Base-by-base conservation (phyloP, 306 rosid species). In the Parietaria judaica region DNA sequence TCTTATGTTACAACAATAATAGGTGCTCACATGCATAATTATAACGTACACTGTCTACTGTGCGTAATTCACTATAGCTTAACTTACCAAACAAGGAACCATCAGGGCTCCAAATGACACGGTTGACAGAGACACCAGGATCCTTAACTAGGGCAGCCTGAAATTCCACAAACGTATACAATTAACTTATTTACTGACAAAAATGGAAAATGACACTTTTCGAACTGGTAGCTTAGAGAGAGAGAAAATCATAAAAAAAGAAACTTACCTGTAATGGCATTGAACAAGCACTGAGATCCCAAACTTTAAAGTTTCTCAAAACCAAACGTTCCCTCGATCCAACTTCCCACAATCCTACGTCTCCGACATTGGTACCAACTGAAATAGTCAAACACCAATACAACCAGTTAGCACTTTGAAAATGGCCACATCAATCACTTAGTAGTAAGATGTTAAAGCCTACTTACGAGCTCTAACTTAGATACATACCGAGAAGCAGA, bases 41-140 rank as follows among this genome's bases (percentile, higher is more conserved):
- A 23, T 23, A 23, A 23, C 2, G 31, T 23, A 23, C 2, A 23
- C 31, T 2, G 31, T 23, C 31, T 23, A 23, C 2, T 23, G 34
- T 35, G 46, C 66, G 23, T 64, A 73, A 48, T 71, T 3, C 51
- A 67, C 60, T 51, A 69, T 3, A 39, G 64, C 54, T 38, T 5
- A 65, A 66, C 88, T 74, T 72, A 92, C 98, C 98, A 65, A 92
- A 92, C 66, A 86, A 84, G 60, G 88, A 63, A 58, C 98, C 98
- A 64, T 92, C 96, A 16, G 98, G 96, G 70, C 98, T 88, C 98
- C 98, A 92, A 62, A 86, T 92, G 34, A 92, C 98, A 52, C 98
- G 98, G 74, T 92, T 92, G 36, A 92, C 98, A 44, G 96, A 92
- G 68, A 92, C 95, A 68, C 81, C 73, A 1, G 96, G 98, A 63